A percentile compares a stretch with the other conserved stretches of the same genome.
phyloP scores from a whole-genome alignment of 768 basidiomycete species.

The Coprinellus aureogranulatus region DNA sequence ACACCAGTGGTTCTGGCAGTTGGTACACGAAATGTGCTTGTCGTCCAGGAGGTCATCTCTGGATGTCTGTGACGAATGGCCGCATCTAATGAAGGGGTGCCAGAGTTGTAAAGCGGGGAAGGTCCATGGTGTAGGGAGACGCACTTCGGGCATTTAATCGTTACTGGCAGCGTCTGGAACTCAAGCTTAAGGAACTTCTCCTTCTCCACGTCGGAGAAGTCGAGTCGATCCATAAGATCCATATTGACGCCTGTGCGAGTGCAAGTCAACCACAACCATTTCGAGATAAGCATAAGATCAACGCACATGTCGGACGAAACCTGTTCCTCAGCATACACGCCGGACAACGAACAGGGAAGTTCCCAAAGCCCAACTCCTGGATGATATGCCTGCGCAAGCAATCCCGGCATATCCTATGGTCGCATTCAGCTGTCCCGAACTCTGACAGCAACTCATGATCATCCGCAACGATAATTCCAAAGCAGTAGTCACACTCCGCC shows the following conservation, averaged over 20 bases:
- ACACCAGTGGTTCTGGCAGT: slow-evolving; percentile 1
- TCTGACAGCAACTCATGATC: background rate
- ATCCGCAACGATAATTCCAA: background rate
- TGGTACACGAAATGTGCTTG: background rate
- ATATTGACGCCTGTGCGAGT: background rate
- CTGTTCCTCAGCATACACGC: background rate
- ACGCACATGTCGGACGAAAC: background rate
- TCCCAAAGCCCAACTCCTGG: background rate
- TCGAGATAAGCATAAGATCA: background rate
- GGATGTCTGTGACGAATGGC: background rate
- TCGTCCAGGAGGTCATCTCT: background rate
- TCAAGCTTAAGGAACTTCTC: background rate
- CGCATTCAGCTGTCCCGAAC: background rate
- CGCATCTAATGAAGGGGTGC: background rate
- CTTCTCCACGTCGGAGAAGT: background rate
- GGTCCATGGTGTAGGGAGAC: background rate
- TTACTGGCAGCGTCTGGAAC: background rate
- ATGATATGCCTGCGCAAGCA: slow-evolving; percentile 4
- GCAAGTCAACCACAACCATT: background rate
- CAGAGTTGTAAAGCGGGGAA: background rate
- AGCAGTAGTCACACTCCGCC: slow-evolving; percentile 5
- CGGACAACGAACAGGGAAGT: slow-evolving; percentile 3
- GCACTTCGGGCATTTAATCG: background rate
- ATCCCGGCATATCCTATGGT: slow-evolving; percentile 1
- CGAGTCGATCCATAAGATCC: background rate